Evolutionary conservation across 1,284 basidiomycete species (phyloP).

Genomic region (Athelia sp.): DNA sequence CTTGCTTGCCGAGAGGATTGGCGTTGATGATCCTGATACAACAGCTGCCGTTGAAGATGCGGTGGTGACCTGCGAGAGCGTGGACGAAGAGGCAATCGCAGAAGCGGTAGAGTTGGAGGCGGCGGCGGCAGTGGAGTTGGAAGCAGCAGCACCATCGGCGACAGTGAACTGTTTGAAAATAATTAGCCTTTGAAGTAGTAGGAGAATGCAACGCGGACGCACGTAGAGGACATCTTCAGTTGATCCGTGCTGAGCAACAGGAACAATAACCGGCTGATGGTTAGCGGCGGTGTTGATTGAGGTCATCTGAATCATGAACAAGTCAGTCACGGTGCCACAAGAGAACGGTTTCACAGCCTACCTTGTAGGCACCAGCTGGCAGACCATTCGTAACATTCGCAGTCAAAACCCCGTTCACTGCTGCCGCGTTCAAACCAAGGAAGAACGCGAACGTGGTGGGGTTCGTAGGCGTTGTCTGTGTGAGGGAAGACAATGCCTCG

Average conservation of each 20-base stretch:
- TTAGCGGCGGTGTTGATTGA: conserved; percentile 50
- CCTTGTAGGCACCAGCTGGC: conserved; percentile 50
- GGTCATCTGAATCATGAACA: conserved; percentile 23
- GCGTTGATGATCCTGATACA: too few species aligned
- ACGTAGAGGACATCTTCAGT: conserved; percentile 64
- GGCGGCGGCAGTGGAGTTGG: conserved; percentile 1
- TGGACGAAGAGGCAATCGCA: not conserved
- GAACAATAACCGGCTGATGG: conserved; percentile 54
- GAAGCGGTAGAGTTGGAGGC: conserved; percentile 1
- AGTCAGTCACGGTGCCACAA: too few species aligned
- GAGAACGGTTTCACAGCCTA: too few species aligned
- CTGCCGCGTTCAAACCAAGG: conserved; percentile 50
- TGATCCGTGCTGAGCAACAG: conserved; percentile 53
- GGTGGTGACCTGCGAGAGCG: not conserved
- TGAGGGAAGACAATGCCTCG: conserved; percentile 46
- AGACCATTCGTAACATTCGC: conserved; percentile 57
- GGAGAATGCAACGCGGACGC: conserved; percentile 18
- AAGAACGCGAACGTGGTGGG: conserved; percentile 65
- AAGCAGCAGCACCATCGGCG: conserved; percentile 19
- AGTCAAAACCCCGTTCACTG: conserved; percentile 44
- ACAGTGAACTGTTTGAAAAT: conserved; percentile 41
- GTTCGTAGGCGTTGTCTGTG: conserved; percentile 49
- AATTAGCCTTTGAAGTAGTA: conserved; percentile 7
- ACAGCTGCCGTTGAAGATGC: not conserved
- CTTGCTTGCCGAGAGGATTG: not conserved